These are phyloP conservation scores for Dryas octopetala DNA, from an alignment of 306 rosid genomes.

Conservation along the genomic window DNA sequence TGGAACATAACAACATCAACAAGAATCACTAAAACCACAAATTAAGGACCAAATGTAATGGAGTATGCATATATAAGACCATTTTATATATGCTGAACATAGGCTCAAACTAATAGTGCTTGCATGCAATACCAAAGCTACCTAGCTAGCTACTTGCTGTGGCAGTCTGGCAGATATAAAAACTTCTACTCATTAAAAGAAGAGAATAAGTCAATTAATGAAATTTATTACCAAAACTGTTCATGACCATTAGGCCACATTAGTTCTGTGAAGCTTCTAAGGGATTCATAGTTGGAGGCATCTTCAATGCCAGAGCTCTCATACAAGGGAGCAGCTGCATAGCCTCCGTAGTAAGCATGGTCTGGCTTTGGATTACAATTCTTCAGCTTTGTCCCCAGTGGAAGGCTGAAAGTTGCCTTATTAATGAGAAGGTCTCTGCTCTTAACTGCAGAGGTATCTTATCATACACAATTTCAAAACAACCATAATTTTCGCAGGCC, in stretches of 20 bases:
- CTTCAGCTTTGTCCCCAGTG: conserved; percentile 2
- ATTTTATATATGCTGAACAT: too few species aligned
- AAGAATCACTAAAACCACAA: background rate
- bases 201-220: too few species aligned
- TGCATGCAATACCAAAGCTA: too few species aligned
- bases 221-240: conserved; percentile 5
- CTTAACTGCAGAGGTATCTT: conserved; percentile 10
- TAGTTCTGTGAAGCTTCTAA: conserved; percentile 7
- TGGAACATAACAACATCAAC: background rate
- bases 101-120: too few species aligned
- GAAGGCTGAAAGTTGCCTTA: conserved; percentile 11
- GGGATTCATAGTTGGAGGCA: conserved; percentile 13
- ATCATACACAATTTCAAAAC: background rate
- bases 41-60: too few species aligned
- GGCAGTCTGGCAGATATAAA: too few species aligned
- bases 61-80: too few species aligned
- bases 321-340: background rate
- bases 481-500: conserved; percentile 41
- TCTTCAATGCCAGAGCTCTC: conserved; percentile 13
- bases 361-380: background rate
- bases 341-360: background rate
- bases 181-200: too few species aligned
- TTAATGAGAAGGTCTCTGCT: conserved; percentile 7
- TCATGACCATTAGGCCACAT: conserved; percentile 6
- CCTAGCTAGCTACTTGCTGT: too few species aligned